Evolutionary conservation across 495 filamentous ascomycete genomes (phyloP).

Genomic region (Neurospora tetrasperma): DNA sequence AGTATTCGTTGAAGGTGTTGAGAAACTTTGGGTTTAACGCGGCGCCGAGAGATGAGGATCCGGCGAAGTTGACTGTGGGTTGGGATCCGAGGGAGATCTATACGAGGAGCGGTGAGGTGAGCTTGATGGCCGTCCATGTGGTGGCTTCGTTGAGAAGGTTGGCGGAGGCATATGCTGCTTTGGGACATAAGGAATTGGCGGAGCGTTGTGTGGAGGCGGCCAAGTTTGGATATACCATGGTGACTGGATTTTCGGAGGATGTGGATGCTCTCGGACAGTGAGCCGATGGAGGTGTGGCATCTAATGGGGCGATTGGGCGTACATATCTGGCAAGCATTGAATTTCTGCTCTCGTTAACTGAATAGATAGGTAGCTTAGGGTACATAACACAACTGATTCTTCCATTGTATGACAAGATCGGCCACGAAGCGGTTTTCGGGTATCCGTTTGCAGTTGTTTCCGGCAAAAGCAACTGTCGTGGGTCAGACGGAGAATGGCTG

Average conservation of each 20-base stretch:
- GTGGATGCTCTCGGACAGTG: neutral
- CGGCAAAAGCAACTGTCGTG: neutral
- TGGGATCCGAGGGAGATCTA: slow-evolving; percentile 23
- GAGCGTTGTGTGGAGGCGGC: slow-evolving; percentile 22
- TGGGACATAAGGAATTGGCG: slow-evolving; percentile 22
- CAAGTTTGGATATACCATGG: slow-evolving; percentile 26
- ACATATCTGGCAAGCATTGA: neutral
- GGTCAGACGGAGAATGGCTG: neutral
- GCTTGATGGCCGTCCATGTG: slow-evolving; percentile 30
- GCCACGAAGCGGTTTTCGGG: neutral
- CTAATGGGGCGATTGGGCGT: neutral
- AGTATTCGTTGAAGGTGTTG: slow-evolving; percentile 26
- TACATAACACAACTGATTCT: neutral
- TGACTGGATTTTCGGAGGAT: slow-evolving; percentile 22
- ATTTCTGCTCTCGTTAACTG: too few relatives aligned
- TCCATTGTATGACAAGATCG: neutral
- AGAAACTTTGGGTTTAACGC: slow-evolving; percentile 34
- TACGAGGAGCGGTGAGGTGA: slow-evolving; percentile 8
- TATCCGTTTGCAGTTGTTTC: neutral
- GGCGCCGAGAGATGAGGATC: slow-evolving; percentile 15
- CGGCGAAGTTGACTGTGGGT: neutral
- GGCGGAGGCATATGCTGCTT: slow-evolving; percentile 22
- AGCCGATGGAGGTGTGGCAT: neutral
- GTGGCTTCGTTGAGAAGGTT: slow-evolving; percentile 28
- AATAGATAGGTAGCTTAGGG: too few relatives aligned